Evolutionary conservation across 2,329 filamentous ascomycete genomes (phyloP), one percentile per base, ranked within the genome.

Genomic region (Calonectria fujianensis): DNA sequence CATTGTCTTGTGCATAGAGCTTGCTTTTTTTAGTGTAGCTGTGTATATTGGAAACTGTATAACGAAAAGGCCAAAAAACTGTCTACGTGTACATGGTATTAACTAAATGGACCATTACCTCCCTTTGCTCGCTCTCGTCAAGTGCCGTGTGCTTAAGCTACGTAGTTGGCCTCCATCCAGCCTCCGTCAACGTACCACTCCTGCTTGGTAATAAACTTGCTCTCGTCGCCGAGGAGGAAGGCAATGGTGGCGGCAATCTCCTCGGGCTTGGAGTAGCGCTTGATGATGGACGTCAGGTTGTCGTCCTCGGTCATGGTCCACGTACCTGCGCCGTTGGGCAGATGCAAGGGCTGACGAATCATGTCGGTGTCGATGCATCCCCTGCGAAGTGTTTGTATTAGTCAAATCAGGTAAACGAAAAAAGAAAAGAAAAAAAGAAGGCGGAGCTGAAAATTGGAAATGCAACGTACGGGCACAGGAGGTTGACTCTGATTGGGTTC

Each of bases 141-240:
- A 54, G 29, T 35, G 54, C 20, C 11, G 2, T 39, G 35, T 7
- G 24, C 24, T 51, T 54, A 77, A 6, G 48, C 78, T 4, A 80
- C 79, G 37, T 80, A 80, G 31, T 80, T 80, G 13, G 73, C 48
- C 31, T 81, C 79, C 76, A 79, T 77, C 79, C 78, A 83, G 0
- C 83, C 81, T 14, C 83, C 82, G 32, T 85, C 82, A 0, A 84
- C 79, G 3, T 78, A 80, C 70, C 80, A 80, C 61, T 81, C 78
- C 39, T 80, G 77, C 52, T 81, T 81, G 20, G 79, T 81, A 50
- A 84, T 78, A 35, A 83, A 84, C 52, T 76, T 82, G 70, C 79
- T 82, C 74, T 85, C 83, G 24, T 83, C 80, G 3, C 82, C 77
- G 1, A 84, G 73, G 0, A 85, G 75, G 29, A 83, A 84, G 0